These are phyloP conservation scores for Rauvolfia tetraphylla DNA, from an alignment of 257 asterid genomes.

Conservation along the genomic window DNA sequence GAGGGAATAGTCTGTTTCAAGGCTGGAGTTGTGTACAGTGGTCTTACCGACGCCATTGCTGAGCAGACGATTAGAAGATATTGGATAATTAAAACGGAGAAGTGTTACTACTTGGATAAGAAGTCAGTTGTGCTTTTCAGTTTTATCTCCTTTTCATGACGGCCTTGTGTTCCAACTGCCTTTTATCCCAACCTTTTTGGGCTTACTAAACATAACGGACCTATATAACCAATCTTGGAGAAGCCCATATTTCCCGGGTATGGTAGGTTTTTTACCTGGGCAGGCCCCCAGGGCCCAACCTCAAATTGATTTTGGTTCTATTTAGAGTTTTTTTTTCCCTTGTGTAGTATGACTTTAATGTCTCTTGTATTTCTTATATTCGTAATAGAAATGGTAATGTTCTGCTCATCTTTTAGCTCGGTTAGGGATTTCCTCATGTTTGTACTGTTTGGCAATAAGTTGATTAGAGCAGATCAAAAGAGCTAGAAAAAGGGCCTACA, in stretches of 20 bases:
- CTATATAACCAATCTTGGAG: not conserved
- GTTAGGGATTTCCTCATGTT: too few relatives aligned
- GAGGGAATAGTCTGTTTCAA: constrained; percentile 30
- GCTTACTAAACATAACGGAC: not conserved
- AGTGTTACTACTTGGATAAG: not conserved
- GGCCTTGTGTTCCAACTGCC: constrained; percentile 22
- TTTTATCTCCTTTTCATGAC: constrained; percentile 10
- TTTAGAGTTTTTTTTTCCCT: too few relatives aligned
- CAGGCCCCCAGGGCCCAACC: not conserved
- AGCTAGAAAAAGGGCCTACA: too few relatives aligned
- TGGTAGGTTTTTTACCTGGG: not conserved
- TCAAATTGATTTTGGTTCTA: too few relatives aligned
- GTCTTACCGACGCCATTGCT: constrained; percentile 56
- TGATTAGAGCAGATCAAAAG: too few relatives aligned
- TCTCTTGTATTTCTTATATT: too few relatives aligned
- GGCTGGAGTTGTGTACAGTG: constrained; percentile 48
- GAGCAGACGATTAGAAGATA: constrained; percentile 9
- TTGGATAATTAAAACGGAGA: constrained; percentile 1
- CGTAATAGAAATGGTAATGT: too few relatives aligned
- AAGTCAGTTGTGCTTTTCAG: not conserved
- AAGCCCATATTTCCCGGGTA: not conserved
- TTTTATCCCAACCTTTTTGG: constrained; percentile 11
- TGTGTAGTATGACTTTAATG: too few relatives aligned
- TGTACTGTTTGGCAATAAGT: too few relatives aligned
- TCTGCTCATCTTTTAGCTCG: too few relatives aligned